These are phyloP conservation scores for Fusarium oxysporum DNA, from an alignment of 2,329 filamentous ascomycete genomes.

Conservation along the genomic window DNA sequence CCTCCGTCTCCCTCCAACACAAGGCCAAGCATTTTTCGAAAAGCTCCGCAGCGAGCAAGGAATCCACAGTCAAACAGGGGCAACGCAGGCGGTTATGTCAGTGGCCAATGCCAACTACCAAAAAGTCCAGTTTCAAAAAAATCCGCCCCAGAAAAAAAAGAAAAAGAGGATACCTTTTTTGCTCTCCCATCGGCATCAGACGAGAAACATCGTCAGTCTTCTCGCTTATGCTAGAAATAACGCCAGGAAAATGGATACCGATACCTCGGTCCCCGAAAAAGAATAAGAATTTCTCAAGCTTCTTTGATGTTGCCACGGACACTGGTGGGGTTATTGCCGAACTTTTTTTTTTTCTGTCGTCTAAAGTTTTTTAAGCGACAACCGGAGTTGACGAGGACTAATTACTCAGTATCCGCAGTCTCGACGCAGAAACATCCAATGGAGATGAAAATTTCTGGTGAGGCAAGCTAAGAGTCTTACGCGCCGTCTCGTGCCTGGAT, in stretches of 20 bases:
- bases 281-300: conserved; percentile 22
- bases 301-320: conserved; percentile 40
- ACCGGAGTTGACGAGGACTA: conserved; percentile 44
- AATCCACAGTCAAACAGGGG: conserved; percentile 43
- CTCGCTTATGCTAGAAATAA: conserved; percentile 18
- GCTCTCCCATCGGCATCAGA: conserved; percentile 13
- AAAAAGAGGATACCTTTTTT: conserved; percentile 21
- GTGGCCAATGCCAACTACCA: conserved; percentile 20
- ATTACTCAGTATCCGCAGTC: conserved; percentile 40
- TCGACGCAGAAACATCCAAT: conserved; percentile 19
- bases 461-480: conserved; percentile 25
- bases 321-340: conserved; percentile 36
- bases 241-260: not conserved
- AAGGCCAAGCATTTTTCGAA: conserved; percentile 34
- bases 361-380: conserved; percentile 24
- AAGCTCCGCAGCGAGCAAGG: conserved; percentile 33
- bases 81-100: conserved; percentile 33
- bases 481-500: conserved; percentile 17
- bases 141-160: conserved; percentile 12
- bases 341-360: conserved; percentile 12
- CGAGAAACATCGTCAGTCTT: conserved; percentile 28
- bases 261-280: conserved; percentile 24
- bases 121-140: conserved; percentile 9
- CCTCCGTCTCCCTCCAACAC: conserved; percentile 12
- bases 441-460: conserved; percentile 11